Evolutionary conservation across 192 early-diverging fungal genomes (phyloP), one percentile per base, ranked within the genome.

Genomic region (Kappamyces sp.): DNA sequence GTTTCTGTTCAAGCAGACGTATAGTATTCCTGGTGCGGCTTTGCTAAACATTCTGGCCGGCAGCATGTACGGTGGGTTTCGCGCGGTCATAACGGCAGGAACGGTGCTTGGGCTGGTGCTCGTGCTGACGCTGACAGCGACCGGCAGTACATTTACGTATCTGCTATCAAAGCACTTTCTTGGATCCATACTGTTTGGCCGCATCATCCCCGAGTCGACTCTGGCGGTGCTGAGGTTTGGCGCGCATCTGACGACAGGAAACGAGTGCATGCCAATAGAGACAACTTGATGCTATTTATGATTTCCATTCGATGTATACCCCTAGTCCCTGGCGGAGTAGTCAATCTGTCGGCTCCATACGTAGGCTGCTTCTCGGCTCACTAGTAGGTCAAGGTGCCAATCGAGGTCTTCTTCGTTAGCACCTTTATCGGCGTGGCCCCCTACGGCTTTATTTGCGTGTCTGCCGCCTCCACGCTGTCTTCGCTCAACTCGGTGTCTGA

Each of bases 1-100:
- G 2, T 71, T 55, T 43, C n/a, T 69, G 12, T 73, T 73, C 54
- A 73, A 73, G 54, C 71, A 73, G 59, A 53, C 71, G 9, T 73
- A 54, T 12, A 40, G 59, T 12, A 54, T 73, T 12, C 71, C 71
- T 4, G 71, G 71, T 2, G 57, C 71, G 31, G 60, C 66, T 1
- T 33, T 68, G 15, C 59, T 73, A 54, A 73, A 73, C 31, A 54
- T 73, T 9, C 54, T 73, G 5, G 71, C 60, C 14, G 71, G 71
- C 6, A 8, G 54, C 2, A 49, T 69, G 5, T 69, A 69, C 57
- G 67, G 67, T 34, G 22, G 22, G 22, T 22, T 22, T 22, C 22
- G 22, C 22, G 22, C 22, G 22, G 22, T 22, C 22, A 22, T 22
- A 22, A 22, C 22, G 22, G 22, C 22, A 22, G 22, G 22, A 22